Evolutionary conservation across 305 asterid species (phyloP).

Genomic region (Solanum aculeatissimum): DNA sequence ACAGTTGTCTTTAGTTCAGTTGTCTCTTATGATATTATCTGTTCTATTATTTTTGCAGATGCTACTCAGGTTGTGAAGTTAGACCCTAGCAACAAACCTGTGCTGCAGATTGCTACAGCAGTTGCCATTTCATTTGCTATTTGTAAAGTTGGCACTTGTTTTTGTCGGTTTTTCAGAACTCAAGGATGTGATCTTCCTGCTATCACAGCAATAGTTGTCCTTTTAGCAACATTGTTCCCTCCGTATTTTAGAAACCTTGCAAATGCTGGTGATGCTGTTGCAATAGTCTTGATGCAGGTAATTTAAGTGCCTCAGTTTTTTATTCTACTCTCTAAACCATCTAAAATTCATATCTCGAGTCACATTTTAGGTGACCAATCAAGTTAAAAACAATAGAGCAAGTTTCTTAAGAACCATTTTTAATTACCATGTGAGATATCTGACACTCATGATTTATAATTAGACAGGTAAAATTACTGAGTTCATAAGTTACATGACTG

Average conservation of each 20-base stretch:
- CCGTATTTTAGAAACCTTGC: constrained; percentile 47
- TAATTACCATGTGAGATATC: not conserved
- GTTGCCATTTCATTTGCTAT: constrained; percentile 63
- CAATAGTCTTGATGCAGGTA: constrained; percentile 67
- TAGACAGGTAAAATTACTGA: not conserved
- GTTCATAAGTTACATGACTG: not conserved
- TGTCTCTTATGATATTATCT: too few relatives aligned
- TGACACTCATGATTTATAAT: not conserved
- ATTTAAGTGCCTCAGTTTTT: not conserved
- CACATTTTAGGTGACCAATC: not conserved
- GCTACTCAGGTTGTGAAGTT: constrained; percentile 21
- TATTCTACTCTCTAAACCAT: not conserved
- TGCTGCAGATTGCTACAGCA: constrained; percentile 51
- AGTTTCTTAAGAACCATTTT: not conserved
- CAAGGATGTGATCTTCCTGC: constrained; percentile 63
- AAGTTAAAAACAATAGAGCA: not conserved
- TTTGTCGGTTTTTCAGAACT: constrained; percentile 23
- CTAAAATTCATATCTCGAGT: not conserved
- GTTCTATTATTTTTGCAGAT: constrained; percentile 15
- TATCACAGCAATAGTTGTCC: constrained; percentile 60
- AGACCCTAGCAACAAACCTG: constrained; percentile 30
- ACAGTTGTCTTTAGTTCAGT: too few relatives aligned
- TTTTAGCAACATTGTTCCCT: constrained; percentile 57
- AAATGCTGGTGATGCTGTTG: constrained; percentile 63
- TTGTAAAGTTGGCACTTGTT: constrained; percentile 48